These are phyloP conservation scores for Exophiala oligosperma DNA, from an alignment of 2,329 filamentous ascomycete genomes.

Conservation along the genomic window DNA sequence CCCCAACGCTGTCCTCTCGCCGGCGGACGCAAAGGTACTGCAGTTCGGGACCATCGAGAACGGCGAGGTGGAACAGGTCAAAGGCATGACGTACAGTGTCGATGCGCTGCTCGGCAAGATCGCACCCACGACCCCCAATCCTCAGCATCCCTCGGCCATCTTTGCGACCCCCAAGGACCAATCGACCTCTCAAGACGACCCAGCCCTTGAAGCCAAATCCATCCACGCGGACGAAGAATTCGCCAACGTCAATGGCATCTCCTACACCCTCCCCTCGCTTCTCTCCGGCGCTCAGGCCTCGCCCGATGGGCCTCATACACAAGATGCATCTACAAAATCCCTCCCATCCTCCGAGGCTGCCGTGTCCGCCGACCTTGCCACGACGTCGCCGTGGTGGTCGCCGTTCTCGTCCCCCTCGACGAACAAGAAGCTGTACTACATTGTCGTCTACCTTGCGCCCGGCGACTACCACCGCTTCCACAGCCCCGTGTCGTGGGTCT, in stretches of 20 bases:
- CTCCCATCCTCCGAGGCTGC: slow-evolving; percentile 74
- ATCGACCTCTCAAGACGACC: slow-evolving; percentile 33
- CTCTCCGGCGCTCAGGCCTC: slow-evolving; percentile 67
- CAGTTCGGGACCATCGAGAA: slow-evolving; percentile 91
- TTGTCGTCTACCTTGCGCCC: slow-evolving; percentile 91
- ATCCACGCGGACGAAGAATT: slow-evolving; percentile 88
- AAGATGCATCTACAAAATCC: slow-evolving; percentile 68
- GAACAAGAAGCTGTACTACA: slow-evolving; percentile 79
- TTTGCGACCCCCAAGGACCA: slow-evolving; percentile 37
- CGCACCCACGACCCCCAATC: slow-evolving; percentile 47
- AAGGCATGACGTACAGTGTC: slow-evolving; percentile 96
- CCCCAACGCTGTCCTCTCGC: slow-evolving; percentile 76
- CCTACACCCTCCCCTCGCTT: slow-evolving; percentile 85
- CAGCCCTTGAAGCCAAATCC: slow-evolving; percentile 34
- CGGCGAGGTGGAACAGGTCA: slow-evolving; percentile 96
- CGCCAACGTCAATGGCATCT: slow-evolving; percentile 89
- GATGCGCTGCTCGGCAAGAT: slow-evolving; percentile 79
- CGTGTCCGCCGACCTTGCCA: slow-evolving; percentile 81
- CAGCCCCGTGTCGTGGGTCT: slow-evolving; percentile 92
- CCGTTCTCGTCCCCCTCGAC: slow-evolving; percentile 60
- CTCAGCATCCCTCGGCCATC: slow-evolving; percentile 34
- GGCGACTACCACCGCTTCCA: slow-evolving; percentile 99
- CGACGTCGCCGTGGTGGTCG: slow-evolving; percentile 70
- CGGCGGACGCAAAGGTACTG: slow-evolving; percentile 85
- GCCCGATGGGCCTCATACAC: slow-evolving; percentile 62